Base-by-base conservation (phyloP, 495 filamentous ascomycete species). In the Aspergillus sclerotioniger region DNA sequence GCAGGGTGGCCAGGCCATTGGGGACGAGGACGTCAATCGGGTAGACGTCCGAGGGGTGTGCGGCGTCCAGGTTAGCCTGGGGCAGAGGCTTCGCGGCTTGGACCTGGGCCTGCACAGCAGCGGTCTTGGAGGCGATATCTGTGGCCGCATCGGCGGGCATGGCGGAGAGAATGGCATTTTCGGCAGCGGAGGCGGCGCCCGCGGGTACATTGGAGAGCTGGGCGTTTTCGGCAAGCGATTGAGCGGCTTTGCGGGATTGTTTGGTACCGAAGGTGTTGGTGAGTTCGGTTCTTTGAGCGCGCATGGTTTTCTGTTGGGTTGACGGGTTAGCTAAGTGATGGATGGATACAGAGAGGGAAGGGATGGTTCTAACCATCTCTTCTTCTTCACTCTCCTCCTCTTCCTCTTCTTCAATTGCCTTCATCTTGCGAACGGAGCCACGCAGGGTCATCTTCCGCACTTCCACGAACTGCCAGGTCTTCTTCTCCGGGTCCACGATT, bases 231-330 rank as follows among this genome's bases (percentile, higher is more conserved):
- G 89, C 87, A 50, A 88, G 75, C 32, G 87, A 85, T 25, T 82
- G 82, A 57, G 93, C 85, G 2, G 88, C 88, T 73, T 96, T 96
- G 78, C 89, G 88, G 3, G 95, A 86, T 75, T 95, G 95, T 76
- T 91, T 95, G 33, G 91, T 96, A 61, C 94, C 95, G 75, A 98
- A 98, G 49, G 87, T 86, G 64, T 90, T 83, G 59, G 91, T 94
- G 6, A 98, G 87, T 35, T 85, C 83, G 45, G 83, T 86, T 59
- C 84, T 84, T 66, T 79, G 78, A 28, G 83, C 80, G 63, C 80
- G 75, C 63, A 82, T 77, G 41, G 77, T 71, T 82, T 80, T 84
- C 68, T 70, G 28, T 17, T 10, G 6, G 1, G 21, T 49, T 21
- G 46, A 48, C 31, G 54, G 44, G 35, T 51, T 60, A 72, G 20